These are phyloP conservation scores for Backusella westeae DNA, from an alignment of 192 early-diverging fungal species.

Conservation along the genomic window DNA sequence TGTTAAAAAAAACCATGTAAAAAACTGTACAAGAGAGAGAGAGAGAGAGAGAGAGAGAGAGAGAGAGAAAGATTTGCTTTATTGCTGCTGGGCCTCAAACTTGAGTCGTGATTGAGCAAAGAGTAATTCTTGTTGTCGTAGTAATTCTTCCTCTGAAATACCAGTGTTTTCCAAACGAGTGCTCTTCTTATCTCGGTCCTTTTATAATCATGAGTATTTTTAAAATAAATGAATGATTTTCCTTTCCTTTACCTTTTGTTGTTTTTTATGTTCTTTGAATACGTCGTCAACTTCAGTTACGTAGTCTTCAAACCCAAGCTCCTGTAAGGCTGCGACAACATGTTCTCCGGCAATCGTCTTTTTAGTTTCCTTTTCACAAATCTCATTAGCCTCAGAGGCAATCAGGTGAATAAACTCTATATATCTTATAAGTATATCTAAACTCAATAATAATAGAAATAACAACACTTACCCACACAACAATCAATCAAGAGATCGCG, in stretches of 20 bases:
- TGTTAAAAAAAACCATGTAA: background rate
- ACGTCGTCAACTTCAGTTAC: slow-evolving; percentile 85
- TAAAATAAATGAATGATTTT: background rate
- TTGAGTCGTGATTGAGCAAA: slow-evolving; percentile 86
- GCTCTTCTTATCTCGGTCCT: slow-evolving; percentile 83
- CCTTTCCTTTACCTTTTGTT: slow-evolving; percentile 60
- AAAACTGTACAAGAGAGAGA: slow-evolving; percentile 5
- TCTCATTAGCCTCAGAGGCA: slow-evolving; percentile 92
- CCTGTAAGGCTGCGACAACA: slow-evolving; percentile 83
- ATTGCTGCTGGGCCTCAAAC: slow-evolving; percentile 60
- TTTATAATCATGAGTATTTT: background rate
- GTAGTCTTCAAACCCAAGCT: slow-evolving; percentile 92
- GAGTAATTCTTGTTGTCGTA: slow-evolving; percentile 79
- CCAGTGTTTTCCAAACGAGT: slow-evolving; percentile 77
- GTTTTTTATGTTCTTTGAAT: slow-evolving; percentile 84
- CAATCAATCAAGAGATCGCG: slow-evolving; percentile 94
- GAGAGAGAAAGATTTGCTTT: background rate
- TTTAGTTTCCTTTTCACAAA: slow-evolving; percentile 93
- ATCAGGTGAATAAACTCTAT: slow-evolving; percentile 95
- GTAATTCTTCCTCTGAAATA: slow-evolving; percentile 82
- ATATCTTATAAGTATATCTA: background rate
- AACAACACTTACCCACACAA: slow-evolving; percentile 72
- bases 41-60: background rate
- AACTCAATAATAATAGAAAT: background rate
- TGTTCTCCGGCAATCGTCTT: slow-evolving; percentile 99